Percentiles rank a stretch among this genome's conserved stretches.
These are phyloP conservation scores for Quercus agrifolia DNA, from an alignment of 306 rosid genomes.

Conservation along the genomic window DNA sequence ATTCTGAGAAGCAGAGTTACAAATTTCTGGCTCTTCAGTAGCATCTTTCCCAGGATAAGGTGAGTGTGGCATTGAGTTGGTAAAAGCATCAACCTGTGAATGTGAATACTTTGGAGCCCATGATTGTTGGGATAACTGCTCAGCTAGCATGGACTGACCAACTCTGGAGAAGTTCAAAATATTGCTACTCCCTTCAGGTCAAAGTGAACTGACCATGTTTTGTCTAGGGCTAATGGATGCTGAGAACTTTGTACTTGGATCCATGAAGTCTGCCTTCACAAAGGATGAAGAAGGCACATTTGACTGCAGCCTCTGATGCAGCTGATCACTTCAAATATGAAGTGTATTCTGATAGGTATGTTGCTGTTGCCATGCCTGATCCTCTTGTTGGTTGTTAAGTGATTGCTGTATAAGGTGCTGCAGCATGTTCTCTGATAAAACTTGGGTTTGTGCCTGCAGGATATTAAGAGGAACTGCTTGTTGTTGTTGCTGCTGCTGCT, in stretches of 20 bases:
- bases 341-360: constrained; percentile 46
- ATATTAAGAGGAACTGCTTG: constrained; percentile 48
- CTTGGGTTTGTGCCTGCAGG: constrained; percentile 53
- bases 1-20: constrained; percentile 55
- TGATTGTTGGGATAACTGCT: constrained; percentile 62
- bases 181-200: constrained; percentile 65
- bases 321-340: constrained; percentile 51
- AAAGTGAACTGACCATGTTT: constrained; percentile 50
- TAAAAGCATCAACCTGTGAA: constrained; percentile 44
- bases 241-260: constrained; percentile 50
- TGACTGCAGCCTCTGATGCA: constrained; percentile 63
- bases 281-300: constrained; percentile 60
- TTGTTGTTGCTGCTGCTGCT: constrained; percentile 59
- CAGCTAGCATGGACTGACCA: constrained; percentile 53
- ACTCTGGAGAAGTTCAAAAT: constrained; percentile 53
- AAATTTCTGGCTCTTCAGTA: constrained; percentile 41
- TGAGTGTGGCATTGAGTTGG: constrained; percentile 52
- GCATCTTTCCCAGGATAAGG: constrained; percentile 57
- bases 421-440: constrained; percentile 45
- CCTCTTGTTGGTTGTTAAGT: constrained; percentile 47
- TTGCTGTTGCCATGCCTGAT: constrained; percentile 56
- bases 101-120: constrained; percentile 54
- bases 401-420: constrained; percentile 60
- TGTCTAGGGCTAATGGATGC: constrained; percentile 48
- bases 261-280: constrained; percentile 53